Conservation (phyloP, 768 basidiomycete genomes). For the Boletales sp. region DNA sequence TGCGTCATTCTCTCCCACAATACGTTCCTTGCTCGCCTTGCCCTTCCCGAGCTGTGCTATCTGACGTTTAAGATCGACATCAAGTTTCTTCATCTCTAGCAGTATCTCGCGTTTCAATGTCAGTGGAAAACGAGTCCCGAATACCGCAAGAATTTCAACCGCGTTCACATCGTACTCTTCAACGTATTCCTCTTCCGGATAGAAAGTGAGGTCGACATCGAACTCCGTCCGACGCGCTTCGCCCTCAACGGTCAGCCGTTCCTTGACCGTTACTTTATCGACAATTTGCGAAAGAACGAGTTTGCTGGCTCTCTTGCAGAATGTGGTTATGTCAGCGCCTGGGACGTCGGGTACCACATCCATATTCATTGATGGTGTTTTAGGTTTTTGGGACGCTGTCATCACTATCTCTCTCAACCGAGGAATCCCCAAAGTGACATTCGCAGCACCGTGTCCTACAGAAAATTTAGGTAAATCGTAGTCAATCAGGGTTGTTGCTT, state of each 20-base stretch:
- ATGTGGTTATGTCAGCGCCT: slow-evolving; percentile 57
- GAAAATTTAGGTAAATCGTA: slow-evolving; percentile 2
- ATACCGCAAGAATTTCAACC: slow-evolving; percentile 65
- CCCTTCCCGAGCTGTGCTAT: slow-evolving; percentile 84
- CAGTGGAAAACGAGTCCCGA: slow-evolving; percentile 73
- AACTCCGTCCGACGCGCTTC: slow-evolving; percentile 75
- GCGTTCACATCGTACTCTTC: slow-evolving; percentile 78
- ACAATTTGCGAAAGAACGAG: slow-evolving; percentile 87
- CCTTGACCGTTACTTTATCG: slow-evolving; percentile 77
- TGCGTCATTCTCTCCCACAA: slow-evolving; percentile 42
- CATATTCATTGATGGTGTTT: slow-evolving; percentile 97
- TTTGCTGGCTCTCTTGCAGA: slow-evolving; percentile 87
- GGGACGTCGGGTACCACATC: slow-evolving; percentile 53
- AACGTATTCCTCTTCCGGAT: slow-evolving; percentile 78
- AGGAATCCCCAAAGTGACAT: slow-evolving; percentile 98
- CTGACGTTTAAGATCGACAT: slow-evolving; percentile 73
- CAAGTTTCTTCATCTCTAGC: slow-evolving; percentile 80
- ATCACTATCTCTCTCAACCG: slow-evolving; percentile 98
- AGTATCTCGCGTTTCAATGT: slow-evolving; percentile 83
- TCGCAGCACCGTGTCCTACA: slow-evolving; percentile 96
- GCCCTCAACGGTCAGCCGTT: slow-evolving; percentile 64
- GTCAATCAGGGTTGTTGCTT: slow-evolving; percentile 22
- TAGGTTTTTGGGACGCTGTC: slow-evolving; percentile 94
- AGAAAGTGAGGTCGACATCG: slow-evolving; percentile 78
- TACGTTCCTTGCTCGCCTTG: slow-evolving; percentile 43